These are phyloP conservation scores for Harrya chromipes DNA, from an alignment of 768 basidiomycete genomes.

Conservation along the genomic window DNA sequence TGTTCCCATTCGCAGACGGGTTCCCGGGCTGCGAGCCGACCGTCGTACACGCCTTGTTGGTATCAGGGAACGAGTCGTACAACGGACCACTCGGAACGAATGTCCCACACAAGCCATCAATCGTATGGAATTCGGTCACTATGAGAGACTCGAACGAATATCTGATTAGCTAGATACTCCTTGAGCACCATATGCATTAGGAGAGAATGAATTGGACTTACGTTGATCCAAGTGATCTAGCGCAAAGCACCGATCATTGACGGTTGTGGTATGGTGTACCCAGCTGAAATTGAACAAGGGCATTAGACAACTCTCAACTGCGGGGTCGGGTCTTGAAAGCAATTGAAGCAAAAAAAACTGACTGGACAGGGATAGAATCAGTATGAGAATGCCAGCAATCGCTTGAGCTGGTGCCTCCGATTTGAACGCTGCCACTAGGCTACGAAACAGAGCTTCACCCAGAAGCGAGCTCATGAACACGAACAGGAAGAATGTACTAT, in stretches of 20 bases:
- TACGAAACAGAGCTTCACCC: conserved; percentile 77
- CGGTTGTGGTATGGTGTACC: conserved; percentile 57
- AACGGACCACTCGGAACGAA: conserved; percentile 62
- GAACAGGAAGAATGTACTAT: conserved; percentile 58
- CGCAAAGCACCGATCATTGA: conserved; percentile 66
- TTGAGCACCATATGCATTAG: not conserved
- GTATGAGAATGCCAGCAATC: conserved; percentile 48
- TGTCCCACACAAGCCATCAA: conserved; percentile 57
- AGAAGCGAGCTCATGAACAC: conserved; percentile 55
- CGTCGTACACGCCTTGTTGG: conserved; percentile 75
- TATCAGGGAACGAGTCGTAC: conserved; percentile 51
- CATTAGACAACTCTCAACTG: not conserved
- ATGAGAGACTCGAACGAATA: conserved; percentile 64
- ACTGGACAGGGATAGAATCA: conserved; percentile 53
- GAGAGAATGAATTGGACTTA: conserved; percentile 40
- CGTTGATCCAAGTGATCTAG: conserved; percentile 67
- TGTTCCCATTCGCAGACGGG: conserved; percentile 55
- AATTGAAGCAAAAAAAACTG: not conserved
- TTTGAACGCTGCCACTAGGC: conserved; percentile 56
- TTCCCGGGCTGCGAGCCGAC: conserved; percentile 64
- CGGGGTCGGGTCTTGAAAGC: no score
- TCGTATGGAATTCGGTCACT: conserved; percentile 76
- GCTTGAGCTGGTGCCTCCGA: conserved; percentile 62
- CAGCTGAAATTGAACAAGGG: conserved; percentile 27
- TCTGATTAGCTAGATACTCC: conserved; percentile 49